Conservation (phyloP, 345 rosid species). For the Jatropha curcas region DNA sequence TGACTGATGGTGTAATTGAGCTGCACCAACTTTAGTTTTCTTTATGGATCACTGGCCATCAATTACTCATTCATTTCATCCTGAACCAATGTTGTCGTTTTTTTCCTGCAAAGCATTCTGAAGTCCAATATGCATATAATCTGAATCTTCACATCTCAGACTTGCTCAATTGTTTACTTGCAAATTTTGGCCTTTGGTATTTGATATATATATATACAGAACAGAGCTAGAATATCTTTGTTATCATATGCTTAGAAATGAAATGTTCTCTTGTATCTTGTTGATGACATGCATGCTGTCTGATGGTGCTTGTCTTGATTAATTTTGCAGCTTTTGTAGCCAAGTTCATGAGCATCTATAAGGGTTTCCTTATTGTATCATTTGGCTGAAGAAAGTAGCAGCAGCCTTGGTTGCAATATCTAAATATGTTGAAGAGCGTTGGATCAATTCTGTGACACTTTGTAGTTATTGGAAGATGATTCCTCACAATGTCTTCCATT, state of each 20-base stretch:
- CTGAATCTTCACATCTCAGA: no score
- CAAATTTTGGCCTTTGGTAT: not conserved
- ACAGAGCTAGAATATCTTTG: no score
- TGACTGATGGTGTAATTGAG: no score
- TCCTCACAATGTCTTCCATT: no score
- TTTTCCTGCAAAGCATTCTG: not conserved
- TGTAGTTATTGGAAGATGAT: no score
- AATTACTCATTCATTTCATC: no score
- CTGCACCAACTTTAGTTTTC: not conserved
- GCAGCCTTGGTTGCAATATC: not conserved
- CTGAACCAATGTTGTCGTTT: not conserved
- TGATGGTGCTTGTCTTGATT: not conserved
- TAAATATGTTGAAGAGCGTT: not conserved
- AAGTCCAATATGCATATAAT: not conserved
- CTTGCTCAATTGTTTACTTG: no score
- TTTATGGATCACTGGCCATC: not conserved
- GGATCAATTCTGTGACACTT: not conserved
- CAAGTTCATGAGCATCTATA: conserved; percentile 94
- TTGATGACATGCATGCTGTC: conserved; percentile 3
- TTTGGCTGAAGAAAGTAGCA: conserved; percentile 56
- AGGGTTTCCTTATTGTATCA: conserved; percentile 76
- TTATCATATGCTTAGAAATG: not conserved
- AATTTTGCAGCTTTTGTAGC: conserved; percentile 78
- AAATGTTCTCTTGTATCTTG: not conserved
- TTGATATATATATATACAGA: no score